Base-by-base conservation (phyloP, 371 early-diverging fungal species). In the Lichtheimia ramosa region DNA sequence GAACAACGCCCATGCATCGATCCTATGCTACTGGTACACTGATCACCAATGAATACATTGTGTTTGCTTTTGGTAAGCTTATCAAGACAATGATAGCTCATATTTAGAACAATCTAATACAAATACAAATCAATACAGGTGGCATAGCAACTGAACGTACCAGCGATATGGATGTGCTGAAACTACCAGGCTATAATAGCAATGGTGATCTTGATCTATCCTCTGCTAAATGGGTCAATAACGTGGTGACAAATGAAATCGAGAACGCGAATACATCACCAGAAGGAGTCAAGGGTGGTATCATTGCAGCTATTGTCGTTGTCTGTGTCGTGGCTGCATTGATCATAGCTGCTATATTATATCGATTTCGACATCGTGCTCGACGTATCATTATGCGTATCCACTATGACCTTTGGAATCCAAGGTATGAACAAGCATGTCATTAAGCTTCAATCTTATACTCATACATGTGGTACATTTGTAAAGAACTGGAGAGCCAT, bases 401-500 rank as follows among this genome's bases (percentile, higher is more conserved):
- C 2, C 68, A 71, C 3, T 42, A 61, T 20, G 59, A 58, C 18
- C 14, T 64, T 10, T 65, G 74, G 70, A 40, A 59, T 39, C 69
- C 69, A 39, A 56, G 69, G 69, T 65, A 51, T 24, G 48, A 12
- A 7, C 3, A 1, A n/a, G 8, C 8, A 34, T 34, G 34, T 34
- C 10, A 34, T 8, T 10, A 10, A 34, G 10, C 10, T 8, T 34
- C 34, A 8, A 34, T 2, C 34, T 34, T 34, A 2, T 34, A 34
- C 10, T 28, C 18, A 7, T 54, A 53, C 34, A 20, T 48, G 13
- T 57, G 16, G 8, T n/a, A n/a, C 20, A 15, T 51, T 14, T 15
- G 41, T 55, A 69, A 25, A 25, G 69, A 56, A 64, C 63, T 27
- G 73, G 73, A 53, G 73, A 72, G 46, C 73, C 73, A 24, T 25